Evolutionary conservation across 352 stramenopile genomes (phyloP).

Genomic region (Pythium sp.): DNA sequence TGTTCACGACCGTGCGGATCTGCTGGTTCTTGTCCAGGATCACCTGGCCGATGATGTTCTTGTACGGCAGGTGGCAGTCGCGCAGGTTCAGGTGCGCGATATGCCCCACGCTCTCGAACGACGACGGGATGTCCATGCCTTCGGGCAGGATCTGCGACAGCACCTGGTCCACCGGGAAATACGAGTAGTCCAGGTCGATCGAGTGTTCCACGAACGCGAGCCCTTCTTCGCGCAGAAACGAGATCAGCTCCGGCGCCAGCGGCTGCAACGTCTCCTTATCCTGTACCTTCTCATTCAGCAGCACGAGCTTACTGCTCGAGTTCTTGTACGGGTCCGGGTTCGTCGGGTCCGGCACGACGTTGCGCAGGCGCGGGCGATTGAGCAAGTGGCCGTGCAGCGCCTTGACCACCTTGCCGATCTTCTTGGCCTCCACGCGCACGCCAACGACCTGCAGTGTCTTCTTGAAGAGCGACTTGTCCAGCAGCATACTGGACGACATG

Average conservation of each 20-base stretch:
- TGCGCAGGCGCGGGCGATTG: conserved; percentile 67
- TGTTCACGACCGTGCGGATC: conserved; percentile 98
- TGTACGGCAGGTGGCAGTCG: conserved; percentile 93
- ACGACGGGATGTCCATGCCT: conserved; percentile 87
- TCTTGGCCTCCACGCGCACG: conserved; percentile 76
- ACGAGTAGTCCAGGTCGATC: conserved; percentile 77
- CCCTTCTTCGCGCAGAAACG: conserved; percentile 52
- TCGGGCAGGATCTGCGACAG: conserved; percentile 83
- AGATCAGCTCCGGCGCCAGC: conserved; percentile 47
- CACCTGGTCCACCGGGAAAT: conserved; percentile 77
- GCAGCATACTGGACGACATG: conserved; percentile 27
- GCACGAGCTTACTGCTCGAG: conserved; percentile 65
- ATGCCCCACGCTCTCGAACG: conserved; percentile 96
- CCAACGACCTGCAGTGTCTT: conserved; percentile 70
- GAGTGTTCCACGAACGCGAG: conserved; percentile 60
- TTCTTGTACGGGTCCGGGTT: conserved; percentile 63
- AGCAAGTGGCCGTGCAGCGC: conserved; percentile 68
- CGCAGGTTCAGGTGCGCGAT: conserved; percentile 97
- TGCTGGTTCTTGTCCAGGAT: conserved; percentile 97
- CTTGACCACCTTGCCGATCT: conserved; percentile 74
- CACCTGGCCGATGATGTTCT: conserved; percentile 96
- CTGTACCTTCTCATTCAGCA: conserved; percentile 62
- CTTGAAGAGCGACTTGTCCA: conserved; percentile 72
- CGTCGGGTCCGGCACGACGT: conserved; percentile 68
- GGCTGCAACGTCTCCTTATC: conserved; percentile 53